A percentile compares a stretch with the other conserved stretches of the same genome.
These are phyloP conservation scores for Coemansia sp. DNA, from an alignment of 192 early-diverging fungal genomes.

Conservation along the genomic window DNA sequence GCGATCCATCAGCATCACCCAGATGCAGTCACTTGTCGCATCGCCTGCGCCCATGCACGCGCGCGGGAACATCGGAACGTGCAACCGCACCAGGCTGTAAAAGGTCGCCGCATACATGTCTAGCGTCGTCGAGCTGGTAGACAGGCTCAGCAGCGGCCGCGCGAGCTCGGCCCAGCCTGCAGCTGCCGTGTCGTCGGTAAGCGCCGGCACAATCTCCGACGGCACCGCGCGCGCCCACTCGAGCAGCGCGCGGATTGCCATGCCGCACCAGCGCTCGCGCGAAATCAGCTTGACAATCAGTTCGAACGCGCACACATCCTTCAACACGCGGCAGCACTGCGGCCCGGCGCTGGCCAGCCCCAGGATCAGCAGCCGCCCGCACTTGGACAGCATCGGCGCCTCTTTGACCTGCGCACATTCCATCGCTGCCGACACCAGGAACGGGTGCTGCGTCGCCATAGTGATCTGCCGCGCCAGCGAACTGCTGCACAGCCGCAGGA, in stretches of 20 bases:
- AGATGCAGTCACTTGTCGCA: slow-evolving; percentile 31
- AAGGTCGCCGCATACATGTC: slow-evolving; percentile 51
- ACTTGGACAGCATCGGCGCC: slow-evolving; percentile 38
- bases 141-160: slow-evolving; percentile 44
- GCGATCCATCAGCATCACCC: slow-evolving; percentile 52
- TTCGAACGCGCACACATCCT: slow-evolving; percentile 49
- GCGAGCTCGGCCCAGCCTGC: slow-evolving; percentile 48
- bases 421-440: slow-evolving; percentile 41
- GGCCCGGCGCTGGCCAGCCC: slow-evolving; percentile 40
- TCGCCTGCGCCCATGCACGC: slow-evolving; percentile 49
- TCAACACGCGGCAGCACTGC: slow-evolving; percentile 51
- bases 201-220: slow-evolving; percentile 40
- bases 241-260: slow-evolving; percentile 49
- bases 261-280: slow-evolving; percentile 52
- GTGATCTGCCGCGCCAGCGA: slow-evolving; percentile 41
- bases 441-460: slow-evolving; percentile 39
- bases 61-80: slow-evolving; percentile 40
- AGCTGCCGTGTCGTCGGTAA: slow-evolving; percentile 34
- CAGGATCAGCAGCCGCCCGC: slow-evolving; percentile 40
- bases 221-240: slow-evolving; percentile 48
- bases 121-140: slow-evolving; percentile 50
- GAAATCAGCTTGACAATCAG: slow-evolving; percentile 53
- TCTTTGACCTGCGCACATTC: slow-evolving; percentile 45
- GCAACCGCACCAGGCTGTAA: slow-evolving; percentile 41
- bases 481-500: slow-evolving; percentile 44